phyloP scores from a whole-genome alignment of 108 stramenopile species.

The Aurantiochytrium sp. region DNA sequence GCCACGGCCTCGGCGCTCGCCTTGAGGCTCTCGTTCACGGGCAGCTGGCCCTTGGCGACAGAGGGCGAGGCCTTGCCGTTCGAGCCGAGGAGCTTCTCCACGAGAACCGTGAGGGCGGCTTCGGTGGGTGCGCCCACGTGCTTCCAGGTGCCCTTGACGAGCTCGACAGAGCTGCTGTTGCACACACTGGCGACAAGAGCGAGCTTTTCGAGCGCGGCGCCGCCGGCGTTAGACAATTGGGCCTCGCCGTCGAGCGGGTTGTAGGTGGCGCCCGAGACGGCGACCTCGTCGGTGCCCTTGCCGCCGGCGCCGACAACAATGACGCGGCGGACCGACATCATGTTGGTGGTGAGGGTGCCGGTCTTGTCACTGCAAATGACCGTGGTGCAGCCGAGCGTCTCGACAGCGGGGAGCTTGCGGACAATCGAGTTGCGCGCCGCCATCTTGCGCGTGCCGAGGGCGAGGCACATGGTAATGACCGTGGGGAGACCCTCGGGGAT shows the following conservation, averaged over 20 bases:
- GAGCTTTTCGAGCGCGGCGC: constrained; percentile 37
- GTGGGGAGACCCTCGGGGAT: constrained; percentile 97
- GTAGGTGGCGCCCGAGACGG: background rate
- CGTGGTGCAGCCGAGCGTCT: constrained; percentile 88
- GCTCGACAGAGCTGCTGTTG: constrained; percentile 65
- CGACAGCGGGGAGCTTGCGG: constrained; percentile 80
- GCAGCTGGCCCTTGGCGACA: background rate
- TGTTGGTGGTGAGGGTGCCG: constrained; percentile 92
- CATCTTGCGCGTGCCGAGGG: constrained; percentile 83
- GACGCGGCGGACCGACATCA: constrained; percentile 88
- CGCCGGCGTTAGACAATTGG: background rate
- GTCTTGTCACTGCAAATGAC: constrained; percentile 97
- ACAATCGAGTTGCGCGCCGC: constrained; percentile 73
- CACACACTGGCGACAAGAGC: constrained; percentile 63
- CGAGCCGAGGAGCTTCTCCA: constrained; percentile 60
- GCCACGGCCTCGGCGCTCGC: constrained; percentile 61
- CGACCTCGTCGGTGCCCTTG: background rate
- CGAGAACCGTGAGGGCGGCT: constrained; percentile 81
- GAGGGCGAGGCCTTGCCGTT: background rate
- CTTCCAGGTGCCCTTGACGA: constrained; percentile 47
- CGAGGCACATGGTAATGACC: constrained; percentile 88
- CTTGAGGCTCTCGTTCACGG: background rate
- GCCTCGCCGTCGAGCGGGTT: background rate
- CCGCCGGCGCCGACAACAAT: background rate
- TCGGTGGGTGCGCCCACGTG: constrained; percentile 91